Evolutionary conservation across 371 early-diverging fungal species (phyloP).

Genomic region (Dinochytrium kinnereticum): DNA sequence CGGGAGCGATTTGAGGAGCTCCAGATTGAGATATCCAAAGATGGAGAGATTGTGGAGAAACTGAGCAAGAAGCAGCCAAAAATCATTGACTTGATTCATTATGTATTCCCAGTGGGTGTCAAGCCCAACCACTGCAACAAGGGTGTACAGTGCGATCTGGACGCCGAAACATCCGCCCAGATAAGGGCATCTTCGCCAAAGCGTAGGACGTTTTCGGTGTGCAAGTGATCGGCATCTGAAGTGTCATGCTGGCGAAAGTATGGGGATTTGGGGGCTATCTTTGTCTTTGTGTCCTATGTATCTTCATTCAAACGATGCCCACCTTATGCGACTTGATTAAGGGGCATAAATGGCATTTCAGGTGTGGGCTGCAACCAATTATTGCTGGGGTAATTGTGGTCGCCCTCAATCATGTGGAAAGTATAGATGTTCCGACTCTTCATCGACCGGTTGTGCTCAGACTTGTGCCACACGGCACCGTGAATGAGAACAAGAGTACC

Average conservation of each 20-base stretch:
- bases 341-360: constrained; percentile 46
- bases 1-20: constrained; percentile 19
- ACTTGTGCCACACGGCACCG: constrained; percentile 83
- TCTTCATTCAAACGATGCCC: too few species aligned
- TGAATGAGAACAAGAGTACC: constrained; percentile 89
- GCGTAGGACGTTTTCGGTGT: too few species aligned
- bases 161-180: neutral
- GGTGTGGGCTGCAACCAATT: constrained; percentile 54
- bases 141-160: constrained; percentile 11
- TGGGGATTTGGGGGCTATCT: too few species aligned
- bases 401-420: constrained; percentile 90
- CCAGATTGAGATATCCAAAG: constrained; percentile 1
- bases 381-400: constrained; percentile 44
- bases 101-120: constrained; percentile 6
- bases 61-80: neutral
- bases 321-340: constrained; percentile 24
- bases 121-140: neutral
- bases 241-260: too few species aligned
- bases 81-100: neutral
- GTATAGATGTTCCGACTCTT: constrained; percentile 90
- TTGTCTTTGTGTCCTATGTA: too few species aligned
- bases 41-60: neutral
- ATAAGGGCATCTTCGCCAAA: neutral
- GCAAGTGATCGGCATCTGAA: too few species aligned
- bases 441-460: constrained; percentile 76